A percentile compares a stretch with the other conserved stretches of the same genome.
These are phyloP conservation scores for Rhodomyrtus tomentosa DNA, from an alignment of 345 rosid genomes.

Conservation along the genomic window DNA sequence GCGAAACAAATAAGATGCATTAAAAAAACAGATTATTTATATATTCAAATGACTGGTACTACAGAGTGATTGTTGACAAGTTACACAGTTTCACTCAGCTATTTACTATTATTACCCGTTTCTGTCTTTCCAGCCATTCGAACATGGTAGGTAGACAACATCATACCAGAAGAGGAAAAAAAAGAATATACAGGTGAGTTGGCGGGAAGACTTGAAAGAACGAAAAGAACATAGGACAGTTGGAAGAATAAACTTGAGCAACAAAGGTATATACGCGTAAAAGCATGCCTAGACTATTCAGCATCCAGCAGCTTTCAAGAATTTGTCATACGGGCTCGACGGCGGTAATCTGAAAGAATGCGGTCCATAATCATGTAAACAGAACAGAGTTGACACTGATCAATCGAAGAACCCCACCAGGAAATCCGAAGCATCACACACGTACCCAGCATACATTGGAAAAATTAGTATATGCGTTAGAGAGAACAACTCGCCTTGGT, in stretches of 20 bases:
- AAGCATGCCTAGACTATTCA: slow-evolving; percentile 2
- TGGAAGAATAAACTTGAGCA: not conserved
- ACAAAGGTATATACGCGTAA: not conserved
- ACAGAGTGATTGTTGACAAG: not conserved
- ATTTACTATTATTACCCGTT: not conserved
- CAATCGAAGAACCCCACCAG: no score
- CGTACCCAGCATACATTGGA: no score
- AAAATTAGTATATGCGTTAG: no score
- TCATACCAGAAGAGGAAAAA: not conserved
- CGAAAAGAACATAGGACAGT: not conserved
- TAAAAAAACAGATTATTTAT: not conserved
- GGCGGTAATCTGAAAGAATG: slow-evolving; percentile 69
- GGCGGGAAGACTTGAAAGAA: not conserved
- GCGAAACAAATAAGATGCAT: not conserved
- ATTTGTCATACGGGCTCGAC: slow-evolving; percentile 76
- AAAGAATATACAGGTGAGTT: not conserved
- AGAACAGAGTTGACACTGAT: slow-evolving; percentile 30
- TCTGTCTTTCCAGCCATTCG: not conserved
- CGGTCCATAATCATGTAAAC: slow-evolving; percentile 29
- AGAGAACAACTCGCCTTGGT: no score
- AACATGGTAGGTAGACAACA: not conserved
- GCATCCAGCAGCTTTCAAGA: slow-evolving; percentile 86
- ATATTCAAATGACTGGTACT: not conserved
- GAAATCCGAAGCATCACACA: no score
- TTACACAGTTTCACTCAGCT: not conserved